Evolutionary conservation across 169 alveolate species (phyloP), one percentile per base, ranked within the genome.

Genomic region (Cryptosporidium sp.): DNA sequence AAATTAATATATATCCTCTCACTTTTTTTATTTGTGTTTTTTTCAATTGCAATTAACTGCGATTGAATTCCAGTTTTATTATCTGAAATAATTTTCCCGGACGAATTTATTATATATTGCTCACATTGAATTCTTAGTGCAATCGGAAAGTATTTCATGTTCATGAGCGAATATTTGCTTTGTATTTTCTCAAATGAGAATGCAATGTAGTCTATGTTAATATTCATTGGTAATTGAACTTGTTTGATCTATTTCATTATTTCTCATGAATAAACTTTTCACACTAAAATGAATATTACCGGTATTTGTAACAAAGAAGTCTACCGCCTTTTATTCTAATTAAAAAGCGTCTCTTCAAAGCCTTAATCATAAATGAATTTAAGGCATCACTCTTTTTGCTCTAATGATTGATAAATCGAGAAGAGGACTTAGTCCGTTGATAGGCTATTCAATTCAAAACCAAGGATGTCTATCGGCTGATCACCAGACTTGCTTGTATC

Each of bases 61-160:
- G 89, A 59, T 62, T 48, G 67, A 39, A 41, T 26, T 16, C 26
- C 31, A 26, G 67, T 39, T 80, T 23, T 80, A 43, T 12, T 26
- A 31, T 59, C 68, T 23, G 75, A 43, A 48, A 65, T 51, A 31
- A 18, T 58, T 26, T 70, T 21, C 14, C 85, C 89, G 33, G 26
- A 43, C 12, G 73, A 80, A 59, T 59, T 48, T 41, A 80, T 31
- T 23, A 67, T 2, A 18, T 61, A 62, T n/a, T 59, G 62, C 35
- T 80, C 89, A 65, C 89, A 80, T 10, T 80, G 73, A 26, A 80
- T 21, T 45, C 75, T 80, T 31, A 80, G 37, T 26, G 74, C 74
- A 62, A 62, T n/a, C 8, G 89, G 74, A 55, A 41, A 35, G 39
- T 52, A 21, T 6, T 45, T 43, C 39, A 23, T 45, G n/a, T 45